Conservation (phyloP, 2,329 filamentous ascomycete species). For the Cercospora janseana region DNA sequence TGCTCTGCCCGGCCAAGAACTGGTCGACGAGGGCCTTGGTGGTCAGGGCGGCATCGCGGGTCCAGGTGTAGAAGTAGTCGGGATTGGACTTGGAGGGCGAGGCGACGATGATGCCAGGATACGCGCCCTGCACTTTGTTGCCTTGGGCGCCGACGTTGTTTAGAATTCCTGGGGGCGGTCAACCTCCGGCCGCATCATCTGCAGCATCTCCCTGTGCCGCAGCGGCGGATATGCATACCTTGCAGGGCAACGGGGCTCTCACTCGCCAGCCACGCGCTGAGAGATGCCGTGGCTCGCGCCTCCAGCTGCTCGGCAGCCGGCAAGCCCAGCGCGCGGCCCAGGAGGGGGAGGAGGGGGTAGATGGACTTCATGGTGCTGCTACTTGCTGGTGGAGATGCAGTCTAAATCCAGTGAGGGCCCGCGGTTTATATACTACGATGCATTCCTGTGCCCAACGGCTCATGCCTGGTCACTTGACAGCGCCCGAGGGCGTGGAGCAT, state of each 20-base stretch:
- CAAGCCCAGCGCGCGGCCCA: slow-evolving; percentile 10
- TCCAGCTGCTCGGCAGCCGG: slow-evolving; percentile 18
- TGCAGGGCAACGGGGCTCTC: slow-evolving; percentile 52
- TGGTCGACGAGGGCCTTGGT: slow-evolving; percentile 68
- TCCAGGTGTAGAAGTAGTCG: slow-evolving; percentile 75
- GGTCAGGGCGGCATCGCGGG: slow-evolving; percentile 68
- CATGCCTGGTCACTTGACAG: slow-evolving; percentile 13
- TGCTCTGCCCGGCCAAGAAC: slow-evolving; percentile 57
- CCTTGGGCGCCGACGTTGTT: slow-evolving; percentile 57
- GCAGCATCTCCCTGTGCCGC: no score
- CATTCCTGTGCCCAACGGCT: slow-evolving; percentile 4
- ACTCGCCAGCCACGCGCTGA: slow-evolving; percentile 41
- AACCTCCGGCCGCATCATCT: neutral
- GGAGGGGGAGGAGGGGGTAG: slow-evolving; percentile 15
- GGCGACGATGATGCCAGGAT: slow-evolving; percentile 54
- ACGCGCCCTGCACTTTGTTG: slow-evolving; percentile 48
- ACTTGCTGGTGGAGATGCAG: neutral
- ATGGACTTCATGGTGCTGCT: slow-evolving; percentile 15
- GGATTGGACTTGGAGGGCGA: slow-evolving; percentile 56
- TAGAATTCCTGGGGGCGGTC: slow-evolving; percentile 40
- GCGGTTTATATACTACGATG: neutral
- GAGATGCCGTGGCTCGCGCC: slow-evolving; percentile 22
- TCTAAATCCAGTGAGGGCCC: neutral
- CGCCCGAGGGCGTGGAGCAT: slow-evolving; percentile 6
- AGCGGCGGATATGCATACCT: no score